Evolutionary conservation across 139 green algal species (phyloP).

Genomic region (Monoraphidium neglectum): DNA sequence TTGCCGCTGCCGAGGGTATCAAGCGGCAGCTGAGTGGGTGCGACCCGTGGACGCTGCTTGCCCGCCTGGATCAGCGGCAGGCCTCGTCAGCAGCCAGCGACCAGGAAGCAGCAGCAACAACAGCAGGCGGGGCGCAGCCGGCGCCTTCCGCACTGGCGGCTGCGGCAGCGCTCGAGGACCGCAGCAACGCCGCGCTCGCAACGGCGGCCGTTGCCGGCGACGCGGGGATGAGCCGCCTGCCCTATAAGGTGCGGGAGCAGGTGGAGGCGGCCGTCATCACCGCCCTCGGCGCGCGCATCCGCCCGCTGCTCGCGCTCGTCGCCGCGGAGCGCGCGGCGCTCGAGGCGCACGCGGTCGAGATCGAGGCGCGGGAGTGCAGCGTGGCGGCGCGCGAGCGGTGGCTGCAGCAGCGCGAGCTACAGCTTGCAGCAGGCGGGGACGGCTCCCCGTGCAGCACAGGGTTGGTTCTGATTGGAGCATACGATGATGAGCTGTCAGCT

Average conservation of each 20-base stretch:
- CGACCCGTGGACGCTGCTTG: no score
- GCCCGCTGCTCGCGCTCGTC: neutral
- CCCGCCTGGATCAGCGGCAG: no score
- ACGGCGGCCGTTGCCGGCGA: no score
- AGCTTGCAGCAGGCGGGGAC: neutral
- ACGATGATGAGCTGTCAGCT: no score
- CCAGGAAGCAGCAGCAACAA: conserved; percentile 1
- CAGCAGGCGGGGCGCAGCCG: neutral
- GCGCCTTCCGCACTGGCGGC: neutral
- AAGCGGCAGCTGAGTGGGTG: no score
- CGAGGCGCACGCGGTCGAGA: neutral
- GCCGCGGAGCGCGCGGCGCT: neutral
- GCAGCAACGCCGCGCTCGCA: neutral
- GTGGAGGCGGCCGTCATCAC: neutral
- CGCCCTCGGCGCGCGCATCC: neutral
- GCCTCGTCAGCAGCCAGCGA: no score
- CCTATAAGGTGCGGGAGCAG: neutral
- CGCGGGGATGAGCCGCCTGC: no score
- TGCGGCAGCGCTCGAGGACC: neutral
- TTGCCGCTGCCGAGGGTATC: no score
- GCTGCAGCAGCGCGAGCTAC: neutral
- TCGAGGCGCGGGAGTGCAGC: neutral
- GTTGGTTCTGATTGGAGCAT: no score
- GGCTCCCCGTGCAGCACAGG: no score
- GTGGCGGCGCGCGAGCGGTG: neutral